These are phyloP conservation scores for Cardamine chenopodiifolia DNA, from an alignment of 345 rosid species.

Conservation along the genomic window DNA sequence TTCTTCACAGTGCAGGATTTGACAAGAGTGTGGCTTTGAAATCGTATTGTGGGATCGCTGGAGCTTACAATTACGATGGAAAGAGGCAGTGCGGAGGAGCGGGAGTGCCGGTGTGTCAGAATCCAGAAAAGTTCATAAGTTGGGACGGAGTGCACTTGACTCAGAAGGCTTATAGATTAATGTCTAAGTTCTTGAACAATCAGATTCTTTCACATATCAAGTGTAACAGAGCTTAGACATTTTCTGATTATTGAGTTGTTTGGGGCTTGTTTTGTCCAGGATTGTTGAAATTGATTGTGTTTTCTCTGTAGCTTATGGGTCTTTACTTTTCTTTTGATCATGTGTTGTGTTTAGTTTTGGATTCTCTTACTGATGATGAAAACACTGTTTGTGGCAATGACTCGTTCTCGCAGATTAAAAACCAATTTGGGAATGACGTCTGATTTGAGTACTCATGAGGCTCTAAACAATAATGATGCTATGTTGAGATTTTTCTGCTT, in stretches of 20 bases:
- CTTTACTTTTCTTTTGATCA: not conserved
- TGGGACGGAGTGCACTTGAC: constrained; percentile 52
- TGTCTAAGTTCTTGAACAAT: constrained; percentile 34
- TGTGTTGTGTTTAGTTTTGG: not conserved
- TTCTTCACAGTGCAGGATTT: constrained; percentile 12
- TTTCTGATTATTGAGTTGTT: too few relatives aligned
- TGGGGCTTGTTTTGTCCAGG: too few relatives aligned
- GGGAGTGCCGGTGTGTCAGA: constrained; percentile 38
- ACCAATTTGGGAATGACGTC: constrained; percentile 27
- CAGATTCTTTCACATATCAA: constrained; percentile 28
- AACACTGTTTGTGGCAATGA: constrained; percentile 35
- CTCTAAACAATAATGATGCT: constrained; percentile 53
- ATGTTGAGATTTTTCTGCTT: constrained; percentile 52
- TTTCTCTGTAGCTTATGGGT: not conserved
- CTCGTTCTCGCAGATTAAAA: constrained; percentile 27
- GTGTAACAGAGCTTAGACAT: not conserved
- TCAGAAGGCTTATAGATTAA: constrained; percentile 32
- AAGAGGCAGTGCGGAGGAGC: constrained; percentile 35
- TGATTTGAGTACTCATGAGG: constrained; percentile 39
- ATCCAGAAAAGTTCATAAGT: constrained; percentile 31
- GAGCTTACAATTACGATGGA: constrained; percentile 26
- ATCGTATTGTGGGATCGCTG: constrained; percentile 44
- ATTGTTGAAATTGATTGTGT: constrained; percentile 4
- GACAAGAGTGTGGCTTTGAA: constrained; percentile 30
- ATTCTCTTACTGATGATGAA: constrained; percentile 27